Evolutionary conservation across 768 basidiomycete species (phyloP).

Genomic region (Mycena capillaripes): DNA sequence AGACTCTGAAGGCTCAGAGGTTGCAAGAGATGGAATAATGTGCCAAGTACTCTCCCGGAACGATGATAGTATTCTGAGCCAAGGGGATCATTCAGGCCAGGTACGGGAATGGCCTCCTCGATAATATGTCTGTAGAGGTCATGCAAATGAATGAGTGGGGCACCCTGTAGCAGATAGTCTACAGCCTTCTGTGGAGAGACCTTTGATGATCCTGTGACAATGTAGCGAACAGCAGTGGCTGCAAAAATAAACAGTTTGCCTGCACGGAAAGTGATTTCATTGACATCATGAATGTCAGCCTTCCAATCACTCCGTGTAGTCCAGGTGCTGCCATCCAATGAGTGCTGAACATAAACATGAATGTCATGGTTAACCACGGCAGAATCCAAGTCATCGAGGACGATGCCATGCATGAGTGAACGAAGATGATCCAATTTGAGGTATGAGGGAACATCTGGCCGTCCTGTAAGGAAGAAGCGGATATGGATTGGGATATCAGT

Average conservation of each 20-base stretch:
- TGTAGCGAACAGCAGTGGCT: conserved; percentile 3
- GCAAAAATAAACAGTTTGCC: conserved; percentile 4
- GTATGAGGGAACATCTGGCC: conserved; percentile 26
- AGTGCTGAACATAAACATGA: background rate
- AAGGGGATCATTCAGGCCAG: background rate
- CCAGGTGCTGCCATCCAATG: conserved; percentile 10
- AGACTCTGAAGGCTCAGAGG: background rate
- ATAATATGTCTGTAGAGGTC: background rate
- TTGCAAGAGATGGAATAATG: background rate
- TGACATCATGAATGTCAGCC: background rate
- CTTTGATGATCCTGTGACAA: background rate
- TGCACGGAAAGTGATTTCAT: background rate
- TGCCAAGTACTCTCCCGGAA: background rate
- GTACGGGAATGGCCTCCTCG: background rate
- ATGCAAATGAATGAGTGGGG: background rate
- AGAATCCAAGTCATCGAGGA: background rate
- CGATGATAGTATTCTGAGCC: background rate
- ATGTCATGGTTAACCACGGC: background rate
- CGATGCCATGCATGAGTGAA: background rate
- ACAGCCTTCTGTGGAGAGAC: background rate
- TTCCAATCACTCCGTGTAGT: background rate
- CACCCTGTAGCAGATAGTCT: background rate
- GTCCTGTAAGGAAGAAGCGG: conserved; percentile 21
- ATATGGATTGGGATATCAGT: background rate
- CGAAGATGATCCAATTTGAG: background rate